Evolutionary conservation across 1,284 basidiomycete species (phyloP), one percentile per base, ranked within the genome.

Genomic region (Athelia sp.): DNA sequence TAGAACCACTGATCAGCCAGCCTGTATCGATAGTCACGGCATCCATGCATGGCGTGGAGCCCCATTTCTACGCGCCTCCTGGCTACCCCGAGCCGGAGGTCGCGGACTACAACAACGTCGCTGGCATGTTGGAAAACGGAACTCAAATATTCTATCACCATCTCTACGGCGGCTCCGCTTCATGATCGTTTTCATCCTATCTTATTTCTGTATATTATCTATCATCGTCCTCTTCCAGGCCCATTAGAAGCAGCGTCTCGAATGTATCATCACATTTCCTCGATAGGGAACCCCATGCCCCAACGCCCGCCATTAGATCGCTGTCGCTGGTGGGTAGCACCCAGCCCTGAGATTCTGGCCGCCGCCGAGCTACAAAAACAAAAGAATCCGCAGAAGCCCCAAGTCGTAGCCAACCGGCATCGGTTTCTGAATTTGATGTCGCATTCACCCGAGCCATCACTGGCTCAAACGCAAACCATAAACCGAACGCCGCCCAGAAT

Each of bases 401-500:
- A 29, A 76, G 71, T 14, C 70, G 71, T 31, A 59, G 58, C 78
- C 78, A 78, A 17, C 52, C 34, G 13, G 52, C 22, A 21, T 43
- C 29, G 18, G 22, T 40, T 45, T 29, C 29, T 24, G 3, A 36
- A 21, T 48, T 45, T 13, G 45, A 18, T 15, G 34, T 53, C 4
- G 17, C 3, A 2, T 43, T 36, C 14, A 50, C 46, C 32, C 64
- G 70, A 11, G 61, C 62, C 8, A 87, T 66, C 3, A 91, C 82
- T 1, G 87, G 82, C 40, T 68, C 61, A 53, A 86, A 89, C 8
- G 73, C 63, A 67, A 93, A 94, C 90, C 89, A 94, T 1, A 86
- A 65, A 15, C 90, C 89, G 55, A 94, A 87, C 0, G 84, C 84
- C 11, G 74, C 71, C 90, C 90, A 93, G 64, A 93, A 94, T 0